A percentile compares a stretch with the other conserved stretches of the same genome.
Conservation (phyloP, 2,329 filamentous ascomycete species). For the Colletotrichum musae region DNA sequence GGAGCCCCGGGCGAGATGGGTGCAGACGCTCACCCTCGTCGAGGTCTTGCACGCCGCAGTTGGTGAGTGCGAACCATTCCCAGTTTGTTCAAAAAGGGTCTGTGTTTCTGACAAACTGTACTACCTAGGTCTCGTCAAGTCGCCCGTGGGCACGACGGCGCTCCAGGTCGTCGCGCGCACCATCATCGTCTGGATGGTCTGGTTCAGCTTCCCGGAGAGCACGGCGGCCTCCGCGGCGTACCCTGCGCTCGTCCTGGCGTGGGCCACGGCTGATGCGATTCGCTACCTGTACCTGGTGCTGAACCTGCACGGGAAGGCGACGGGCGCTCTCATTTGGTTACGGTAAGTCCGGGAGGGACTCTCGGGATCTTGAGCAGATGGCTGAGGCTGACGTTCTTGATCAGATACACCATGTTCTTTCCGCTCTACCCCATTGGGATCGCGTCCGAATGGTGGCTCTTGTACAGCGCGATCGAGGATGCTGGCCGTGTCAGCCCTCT, state of each 20-base stretch:
- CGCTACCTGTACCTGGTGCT: conserved; percentile 93
- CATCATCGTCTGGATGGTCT: conserved; percentile 89
- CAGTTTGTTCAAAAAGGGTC: not conserved
- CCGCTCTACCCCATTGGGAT: conserved; percentile 95
- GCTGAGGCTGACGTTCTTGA: not conserved
- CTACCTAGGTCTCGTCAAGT: conserved; percentile 81
- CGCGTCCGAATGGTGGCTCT: conserved; percentile 85
- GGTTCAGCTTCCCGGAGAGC: conserved; percentile 80
- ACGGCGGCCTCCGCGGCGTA: conserved; percentile 69
- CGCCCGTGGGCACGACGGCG: conserved; percentile 85
- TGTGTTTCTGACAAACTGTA: not conserved
- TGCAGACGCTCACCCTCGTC: conserved; percentile 85
- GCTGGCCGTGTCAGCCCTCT: conserved; percentile 62
- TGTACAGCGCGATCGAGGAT: conserved; percentile 78
- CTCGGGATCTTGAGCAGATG: not conserved
- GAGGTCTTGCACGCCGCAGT: conserved; percentile 87
- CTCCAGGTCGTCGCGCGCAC: conserved; percentile 93
- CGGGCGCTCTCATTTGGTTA: conserved; percentile 80
- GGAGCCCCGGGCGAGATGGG: conserved; percentile 80
- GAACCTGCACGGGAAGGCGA: conserved; percentile 75
- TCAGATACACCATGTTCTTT: conserved; percentile 87
- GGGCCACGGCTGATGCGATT: conserved; percentile 91
- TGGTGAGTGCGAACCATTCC: conserved; percentile 63
- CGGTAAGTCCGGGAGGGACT: conserved; percentile 53
- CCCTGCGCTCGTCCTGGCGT: conserved; percentile 85